Evolutionary conservation across 2,329 filamentous ascomycete species (phyloP), one percentile per base, ranked within the genome.

Genomic region (Colletotrichum cereale): DNA sequence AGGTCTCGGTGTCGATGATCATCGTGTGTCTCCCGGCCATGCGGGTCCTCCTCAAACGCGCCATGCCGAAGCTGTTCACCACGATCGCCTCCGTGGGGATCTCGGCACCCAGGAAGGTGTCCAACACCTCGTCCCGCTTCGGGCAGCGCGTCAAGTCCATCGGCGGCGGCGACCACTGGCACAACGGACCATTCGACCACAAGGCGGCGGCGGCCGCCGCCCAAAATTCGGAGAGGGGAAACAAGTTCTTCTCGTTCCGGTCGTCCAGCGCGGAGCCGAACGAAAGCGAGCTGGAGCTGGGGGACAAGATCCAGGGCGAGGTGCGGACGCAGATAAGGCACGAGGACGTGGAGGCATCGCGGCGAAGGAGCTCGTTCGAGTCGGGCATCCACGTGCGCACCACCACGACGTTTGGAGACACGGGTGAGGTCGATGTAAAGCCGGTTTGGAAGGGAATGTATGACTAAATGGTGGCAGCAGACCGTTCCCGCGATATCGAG

Each of bases 1-100:
- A 85, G 74, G 77, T 84, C 5, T 79, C 83, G 1, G 78, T 82
- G 0, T 80, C 83, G n/a, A 78, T 85, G 52, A 79, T 85, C 42
- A 80, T 84, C 29, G 80, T 80, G 38, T 84, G 81, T 44, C 76
- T 85, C 5, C 84, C 84, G 2, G 80, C 80, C 1, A 80, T 84
- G 14, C 79, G 82, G 58, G 75, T 78, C 7, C 73, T 82, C 38
- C 69, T 77, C 61, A 70, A 60, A 40, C 74, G 73, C 26, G 26
- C 74, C 24, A 42, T 62, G 21, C 68, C 75, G 1, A 47, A 21
- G 18, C 26, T 72, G 8, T 62, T 69, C 44, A 66, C 73, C 12
- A 58, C 71, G 2, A 21, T 65, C 6, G 53, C 56, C 5, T 53
- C 66, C 24, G 34, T 42, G 21, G 47, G 62, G 50, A n/a, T n/a